These are phyloP conservation scores for Lentinula edodes DNA, from an alignment of 768 basidiomycete genomes.

Conservation along the genomic window DNA sequence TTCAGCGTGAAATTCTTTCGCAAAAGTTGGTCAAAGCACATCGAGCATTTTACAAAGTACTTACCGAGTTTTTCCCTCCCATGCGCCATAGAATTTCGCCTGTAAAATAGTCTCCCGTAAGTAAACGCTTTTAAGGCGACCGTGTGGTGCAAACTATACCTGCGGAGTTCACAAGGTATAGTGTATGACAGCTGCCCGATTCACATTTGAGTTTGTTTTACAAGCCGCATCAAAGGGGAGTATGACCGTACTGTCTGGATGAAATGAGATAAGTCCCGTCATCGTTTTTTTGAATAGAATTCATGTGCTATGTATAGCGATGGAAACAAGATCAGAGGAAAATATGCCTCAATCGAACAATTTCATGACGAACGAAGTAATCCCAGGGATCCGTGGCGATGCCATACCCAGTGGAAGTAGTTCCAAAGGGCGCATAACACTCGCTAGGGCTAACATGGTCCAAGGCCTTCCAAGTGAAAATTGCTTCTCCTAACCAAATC, in stretches of 20 bases:
- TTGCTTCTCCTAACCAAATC: background rate
- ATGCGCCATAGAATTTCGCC: constrained; percentile 16
- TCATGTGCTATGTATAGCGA: background rate
- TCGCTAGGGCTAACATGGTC: constrained; percentile 1
- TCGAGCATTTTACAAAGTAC: background rate
- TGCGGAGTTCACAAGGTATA: constrained; percentile 11
- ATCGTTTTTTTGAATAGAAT: constrained; percentile 8
- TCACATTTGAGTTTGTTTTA: background rate
- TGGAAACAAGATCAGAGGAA: background rate
- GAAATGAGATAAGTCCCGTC: constrained; percentile 14
- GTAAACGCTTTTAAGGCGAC: too few species aligned
- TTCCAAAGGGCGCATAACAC: background rate
- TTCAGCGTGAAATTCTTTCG: constrained; percentile 9
- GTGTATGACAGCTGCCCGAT: constrained; percentile 6
- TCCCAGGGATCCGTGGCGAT: background rate
- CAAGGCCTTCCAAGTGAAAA: constrained; percentile 3
- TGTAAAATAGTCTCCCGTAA: too few species aligned
- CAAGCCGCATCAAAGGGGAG: background rate
- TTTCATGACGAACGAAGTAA: background rate
- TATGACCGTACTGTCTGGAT: constrained; percentile 5
- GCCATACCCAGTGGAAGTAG: background rate
- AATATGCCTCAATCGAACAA: background rate
- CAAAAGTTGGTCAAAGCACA: background rate
- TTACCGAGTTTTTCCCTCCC: constrained; percentile 12
- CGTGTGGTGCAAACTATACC: too few species aligned